Conservation (phyloP, 2,329 filamentous ascomycete species). For the Trichophyton schoenleinii region DNA sequence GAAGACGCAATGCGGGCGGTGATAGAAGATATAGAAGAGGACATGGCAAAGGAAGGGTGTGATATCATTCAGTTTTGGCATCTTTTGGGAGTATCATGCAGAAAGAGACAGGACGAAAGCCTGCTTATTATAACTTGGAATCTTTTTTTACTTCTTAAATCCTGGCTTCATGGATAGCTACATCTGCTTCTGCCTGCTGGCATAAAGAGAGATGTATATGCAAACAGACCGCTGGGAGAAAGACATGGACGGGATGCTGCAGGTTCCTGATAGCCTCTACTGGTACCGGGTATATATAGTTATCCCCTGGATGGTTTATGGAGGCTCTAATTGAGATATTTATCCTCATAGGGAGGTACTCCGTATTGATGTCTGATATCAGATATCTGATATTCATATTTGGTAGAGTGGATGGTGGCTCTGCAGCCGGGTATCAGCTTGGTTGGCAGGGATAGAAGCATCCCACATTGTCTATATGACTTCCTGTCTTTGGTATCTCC, state of each 20-base stretch:
- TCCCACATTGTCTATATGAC: neutral
- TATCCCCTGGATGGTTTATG: neutral
- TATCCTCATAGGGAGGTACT: no score
- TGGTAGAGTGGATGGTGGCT: neutral
- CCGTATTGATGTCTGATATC: no score
- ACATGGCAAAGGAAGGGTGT: neutral
- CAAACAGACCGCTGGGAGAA: neutral
- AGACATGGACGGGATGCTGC: neutral
- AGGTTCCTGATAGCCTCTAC: neutral
- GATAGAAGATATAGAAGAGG: neutral
- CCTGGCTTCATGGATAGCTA: neutral
- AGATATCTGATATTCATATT: no score
- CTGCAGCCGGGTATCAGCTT: neutral
- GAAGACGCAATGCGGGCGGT: neutral
- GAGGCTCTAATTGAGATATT: neutral
- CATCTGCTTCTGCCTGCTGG: neutral
- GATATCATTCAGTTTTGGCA: neutral
- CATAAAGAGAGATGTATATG: neutral
- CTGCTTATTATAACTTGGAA: neutral
- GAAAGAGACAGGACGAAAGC: neutral
- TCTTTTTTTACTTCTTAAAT: neutral
- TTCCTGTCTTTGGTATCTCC: neutral
- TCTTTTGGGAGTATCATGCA: neutral
- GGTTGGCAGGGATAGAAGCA: neutral
- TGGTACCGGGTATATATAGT: neutral